These are phyloP conservation scores for Candida hungchunana DNA, from an alignment of 805 yeast genomes.

Conservation along the genomic window DNA sequence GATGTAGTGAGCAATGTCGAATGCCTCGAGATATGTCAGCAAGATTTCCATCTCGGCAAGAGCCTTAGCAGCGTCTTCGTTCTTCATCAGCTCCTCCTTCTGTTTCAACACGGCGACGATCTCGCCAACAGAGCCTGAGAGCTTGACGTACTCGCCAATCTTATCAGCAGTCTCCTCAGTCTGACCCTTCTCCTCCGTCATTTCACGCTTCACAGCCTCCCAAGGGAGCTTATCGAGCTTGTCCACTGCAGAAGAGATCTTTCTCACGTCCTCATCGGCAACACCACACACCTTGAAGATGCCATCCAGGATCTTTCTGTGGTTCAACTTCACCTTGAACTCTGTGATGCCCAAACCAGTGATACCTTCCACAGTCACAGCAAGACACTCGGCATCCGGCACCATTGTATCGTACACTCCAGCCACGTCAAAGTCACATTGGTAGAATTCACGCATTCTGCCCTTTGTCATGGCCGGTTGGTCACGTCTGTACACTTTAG, in stretches of 20 bases:
- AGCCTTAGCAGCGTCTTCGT: conserved; percentile 77
- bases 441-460: conserved; percentile 98
- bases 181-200: conserved; percentile 87
- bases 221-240: conserved; percentile 94
- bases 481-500: conserved; percentile 97
- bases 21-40: conserved; percentile 78
- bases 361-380: conserved; percentile 80
- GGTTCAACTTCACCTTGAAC: conserved; percentile 89
- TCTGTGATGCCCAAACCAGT: conserved; percentile 79
- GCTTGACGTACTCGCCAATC: conserved; percentile 87
- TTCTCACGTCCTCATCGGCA: conserved; percentile 87
- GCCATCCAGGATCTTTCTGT: conserved; percentile 94
- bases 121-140: conserved; percentile 71
- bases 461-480: conserved; percentile 99
- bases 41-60: conserved; percentile 72
- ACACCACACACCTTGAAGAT: conserved; percentile 95
- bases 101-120: conserved; percentile 49
- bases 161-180: conserved; percentile 87
- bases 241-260: conserved; percentile 92
- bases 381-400: conserved; percentile 89
- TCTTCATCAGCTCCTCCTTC: conserved; percentile 55
- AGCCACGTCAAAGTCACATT: conserved; percentile 97
- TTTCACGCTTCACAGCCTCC: conserved; percentile 90
- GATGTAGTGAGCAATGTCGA: conserved; percentile 60
- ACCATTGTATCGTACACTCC: conserved; percentile 92